Percentiles rank a stretch among this genome's conserved stretches.
Evolutionary conservation across 2,329 filamentous ascomycete genomes (phyloP).

Genomic region (Venturia carpophila): DNA sequence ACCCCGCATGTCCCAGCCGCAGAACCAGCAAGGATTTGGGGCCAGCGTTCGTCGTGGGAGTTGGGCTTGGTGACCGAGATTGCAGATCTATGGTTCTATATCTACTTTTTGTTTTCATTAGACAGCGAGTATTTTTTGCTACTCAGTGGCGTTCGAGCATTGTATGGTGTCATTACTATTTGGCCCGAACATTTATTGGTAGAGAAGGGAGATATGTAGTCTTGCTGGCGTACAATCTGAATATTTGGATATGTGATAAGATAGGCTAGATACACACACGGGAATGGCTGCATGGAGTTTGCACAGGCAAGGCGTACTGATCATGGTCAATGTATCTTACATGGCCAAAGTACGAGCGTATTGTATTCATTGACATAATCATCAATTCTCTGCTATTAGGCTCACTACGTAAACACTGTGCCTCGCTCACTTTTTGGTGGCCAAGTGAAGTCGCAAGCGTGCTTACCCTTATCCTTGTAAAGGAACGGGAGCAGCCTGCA

Average conservation of each 20-base stretch:
- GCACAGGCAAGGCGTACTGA: background rate
- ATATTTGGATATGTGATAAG: background rate
- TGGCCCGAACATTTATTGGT: background rate
- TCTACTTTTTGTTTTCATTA: background rate
- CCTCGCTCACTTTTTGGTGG: no score
- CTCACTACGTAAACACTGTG: no score
- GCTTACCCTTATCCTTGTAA: no score
- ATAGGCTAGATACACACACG: background rate
- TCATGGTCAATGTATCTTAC: background rate
- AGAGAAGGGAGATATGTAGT: background rate
- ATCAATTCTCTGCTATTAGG: no score
- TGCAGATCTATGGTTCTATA: background rate
- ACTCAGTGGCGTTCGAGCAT: background rate
- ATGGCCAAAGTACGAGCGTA: no score
- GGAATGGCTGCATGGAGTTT: background rate
- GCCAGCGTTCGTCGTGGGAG: slow-evolving; percentile 41
- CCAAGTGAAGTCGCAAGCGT: no score
- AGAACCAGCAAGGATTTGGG: slow-evolving; percentile 30
- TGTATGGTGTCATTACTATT: background rate
- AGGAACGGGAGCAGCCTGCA: no score
- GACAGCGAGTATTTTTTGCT: background rate
- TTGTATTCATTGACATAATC: no score
- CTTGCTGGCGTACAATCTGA: background rate
- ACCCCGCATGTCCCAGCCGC: slow-evolving; percentile 51
- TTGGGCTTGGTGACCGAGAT: slow-evolving; percentile 34